These are phyloP conservation scores for Helminthosporium solani DNA, from an alignment of 2,329 filamentous ascomycete genomes.

Conservation along the genomic window DNA sequence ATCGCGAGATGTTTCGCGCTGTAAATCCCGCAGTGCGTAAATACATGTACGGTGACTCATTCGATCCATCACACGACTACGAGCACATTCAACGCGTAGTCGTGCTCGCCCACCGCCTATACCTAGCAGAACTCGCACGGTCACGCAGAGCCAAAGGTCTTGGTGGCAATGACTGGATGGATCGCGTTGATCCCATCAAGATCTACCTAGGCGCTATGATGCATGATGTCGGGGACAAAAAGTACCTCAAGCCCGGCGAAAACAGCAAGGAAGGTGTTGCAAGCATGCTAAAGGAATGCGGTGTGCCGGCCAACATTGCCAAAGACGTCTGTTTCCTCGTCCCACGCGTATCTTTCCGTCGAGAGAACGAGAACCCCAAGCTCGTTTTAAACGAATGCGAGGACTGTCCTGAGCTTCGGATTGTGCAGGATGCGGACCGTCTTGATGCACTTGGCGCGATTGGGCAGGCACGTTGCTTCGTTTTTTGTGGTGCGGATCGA, in stretches of 20 bases:
- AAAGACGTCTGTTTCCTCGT: constrained; percentile 68
- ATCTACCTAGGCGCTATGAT: constrained; percentile 63
- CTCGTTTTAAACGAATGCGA: constrained; percentile 56
- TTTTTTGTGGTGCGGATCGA: constrained; percentile 67
- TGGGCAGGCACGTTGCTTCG: constrained; percentile 74
- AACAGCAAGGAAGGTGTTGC: constrained; percentile 53
- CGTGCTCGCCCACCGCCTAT: constrained; percentile 64
- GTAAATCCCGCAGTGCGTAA: constrained; percentile 32
- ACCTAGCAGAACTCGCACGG: constrained; percentile 48
- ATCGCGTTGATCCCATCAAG: constrained; percentile 51
- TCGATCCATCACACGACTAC: constrained; percentile 84
- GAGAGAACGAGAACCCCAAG: constrained; percentile 64
- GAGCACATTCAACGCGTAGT: constrained; percentile 77
- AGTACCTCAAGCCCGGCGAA: constrained; percentile 61
- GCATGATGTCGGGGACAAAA: constrained; percentile 81
- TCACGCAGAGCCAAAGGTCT: neutral
- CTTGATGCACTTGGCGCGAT: constrained; percentile 83
- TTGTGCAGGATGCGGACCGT: constrained; percentile 88
- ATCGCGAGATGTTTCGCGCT: constrained; percentile 16
- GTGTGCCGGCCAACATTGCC: constrained; percentile 61
- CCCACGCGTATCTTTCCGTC: constrained; percentile 73
- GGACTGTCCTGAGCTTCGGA: constrained; percentile 65
- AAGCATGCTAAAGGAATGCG: constrained; percentile 57
- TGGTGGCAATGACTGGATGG: constrained; percentile 18
- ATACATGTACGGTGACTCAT: constrained; percentile 66